Base-by-base conservation (phyloP, 192 early-diverging fungal genomes). In the Kickxella alabastrina region DNA sequence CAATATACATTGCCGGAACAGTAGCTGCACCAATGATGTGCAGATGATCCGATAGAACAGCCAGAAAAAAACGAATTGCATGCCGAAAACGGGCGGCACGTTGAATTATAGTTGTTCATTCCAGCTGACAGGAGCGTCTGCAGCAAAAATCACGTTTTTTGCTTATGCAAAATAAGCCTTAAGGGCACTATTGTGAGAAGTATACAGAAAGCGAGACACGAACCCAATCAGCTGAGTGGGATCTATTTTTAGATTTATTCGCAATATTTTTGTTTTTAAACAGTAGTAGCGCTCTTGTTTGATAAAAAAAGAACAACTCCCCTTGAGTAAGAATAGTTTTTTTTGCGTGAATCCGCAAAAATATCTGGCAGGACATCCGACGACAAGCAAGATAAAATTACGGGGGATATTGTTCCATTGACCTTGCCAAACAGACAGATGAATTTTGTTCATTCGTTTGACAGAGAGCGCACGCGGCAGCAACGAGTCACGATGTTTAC, bases 181-280 rank as follows among this genome's bases (percentile, higher is more conserved):
- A 15, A 37, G 36, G 17, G 32, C 31, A n/a, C n/a, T n/a, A n/a
- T n/a, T n/a, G n/a, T n/a, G n/a, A n/a, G n/a, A n/a, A n/a, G n/a
- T n/a, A n/a, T n/a, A n/a, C n/a, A n/a, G n/a, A n/a, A 34, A 34
- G 32, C 32, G 10, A 8, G 23, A 41, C 7, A 21, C 39, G n/a
- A 43, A 43, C 26, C 56, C 56, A 58, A 58, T 58, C 56, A 58
- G 46, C 49, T 58, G 56, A 32, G 21, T 15, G 5, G 18, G 22
- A 15, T 27, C 13, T 58, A 58, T 58, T 49, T 58, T 57, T 57
- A 57, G 55, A 57, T 17, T n/a, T n/a, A n/a, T n/a, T n/a, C n/a
- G n/a, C n/a, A n/a, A n/a, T n/a, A n/a, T n/a, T n/a, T n/a, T n/a
- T n/a, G n/a, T n/a, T n/a, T n/a, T n/a, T n/a, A n/a, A n/a, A n/a